Evolutionary conservation across 192 early-diverging fungal genomes (phyloP).

Genomic region (Podila epicladia): DNA sequence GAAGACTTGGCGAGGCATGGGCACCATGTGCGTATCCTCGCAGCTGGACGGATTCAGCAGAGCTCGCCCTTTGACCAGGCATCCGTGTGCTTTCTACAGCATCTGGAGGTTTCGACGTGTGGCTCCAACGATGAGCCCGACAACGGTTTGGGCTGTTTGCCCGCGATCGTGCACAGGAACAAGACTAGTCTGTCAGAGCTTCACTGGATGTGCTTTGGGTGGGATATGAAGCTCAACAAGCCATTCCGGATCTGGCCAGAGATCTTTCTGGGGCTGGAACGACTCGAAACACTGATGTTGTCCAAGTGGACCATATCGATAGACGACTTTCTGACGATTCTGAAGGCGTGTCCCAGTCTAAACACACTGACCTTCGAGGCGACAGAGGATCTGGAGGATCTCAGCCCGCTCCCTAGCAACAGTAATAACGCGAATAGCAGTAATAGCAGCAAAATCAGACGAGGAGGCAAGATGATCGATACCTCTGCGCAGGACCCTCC

Average conservation of each 20-base stretch:
- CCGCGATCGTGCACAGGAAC: constrained; percentile 19
- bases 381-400: constrained; percentile 2
- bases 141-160: constrained; percentile 21
- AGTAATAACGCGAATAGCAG: not conserved
- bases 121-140: constrained; percentile 9
- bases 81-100: constrained; percentile 7
- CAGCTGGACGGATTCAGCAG: constrained; percentile 21
- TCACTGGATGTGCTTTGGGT: constrained; percentile 28
- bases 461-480: not conserved
- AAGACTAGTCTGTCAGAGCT: not conserved
- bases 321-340: constrained; percentile 15
- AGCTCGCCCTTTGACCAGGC: constrained; percentile 31
- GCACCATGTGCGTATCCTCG: constrained; percentile 8
- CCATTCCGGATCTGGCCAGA: constrained; percentile 11
- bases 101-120: constrained; percentile 15
- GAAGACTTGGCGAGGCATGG: constrained; percentile 3
- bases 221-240: not conserved
- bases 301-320: constrained; percentile 23
- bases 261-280: constrained; percentile 4
- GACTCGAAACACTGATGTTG: not conserved
- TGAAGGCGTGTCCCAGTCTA: constrained; percentile 14
- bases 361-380: constrained; percentile 15
- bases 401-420: not conserved
- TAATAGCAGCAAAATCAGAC: not conserved
- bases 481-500: no score